Percentiles rank a stretch among this genome's conserved stretches.
phyloP scores from a whole-genome alignment of 176 grass and related monocot species.

The Carex parvula region DNA sequence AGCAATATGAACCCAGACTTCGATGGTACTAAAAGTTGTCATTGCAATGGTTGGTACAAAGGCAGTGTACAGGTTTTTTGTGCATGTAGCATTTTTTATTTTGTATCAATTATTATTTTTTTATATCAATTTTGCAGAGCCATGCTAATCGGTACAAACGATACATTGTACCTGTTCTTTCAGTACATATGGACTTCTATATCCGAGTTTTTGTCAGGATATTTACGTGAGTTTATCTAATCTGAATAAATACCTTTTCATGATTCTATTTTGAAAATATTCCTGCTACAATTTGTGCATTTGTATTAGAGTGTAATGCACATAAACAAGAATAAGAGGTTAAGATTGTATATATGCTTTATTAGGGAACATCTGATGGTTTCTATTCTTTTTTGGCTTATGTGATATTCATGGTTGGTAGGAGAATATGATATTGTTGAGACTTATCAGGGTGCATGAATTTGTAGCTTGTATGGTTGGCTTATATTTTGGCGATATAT shows the following conservation, averaged over 20 bases:
- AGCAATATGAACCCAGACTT: not conserved
- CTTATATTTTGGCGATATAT: not conserved
- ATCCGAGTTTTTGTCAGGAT: constrained; percentile 96
- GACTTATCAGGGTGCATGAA: not conserved
- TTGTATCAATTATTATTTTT: constrained; percentile 10
- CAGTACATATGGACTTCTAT: constrained; percentile 95
- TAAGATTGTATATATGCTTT: not conserved
- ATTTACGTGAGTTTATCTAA: constrained; percentile 66
- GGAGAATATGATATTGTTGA: not conserved
- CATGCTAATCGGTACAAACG: constrained; percentile 97
- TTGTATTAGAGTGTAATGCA: not conserved
- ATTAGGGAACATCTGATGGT: not conserved
- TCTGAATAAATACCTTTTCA: constrained; percentile 14
- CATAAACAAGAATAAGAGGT: not conserved
- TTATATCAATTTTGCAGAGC: constrained; percentile 53
- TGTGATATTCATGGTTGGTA: not conserved
- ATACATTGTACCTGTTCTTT: constrained; percentile 91
- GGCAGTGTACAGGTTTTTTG: not conserved
- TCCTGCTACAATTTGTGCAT: not conserved
- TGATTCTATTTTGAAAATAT: constrained; percentile 15
- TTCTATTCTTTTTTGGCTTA: not conserved
- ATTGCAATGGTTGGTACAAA: not conserved
- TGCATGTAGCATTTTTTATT: constrained; percentile 15
- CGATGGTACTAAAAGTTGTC: not conserved
- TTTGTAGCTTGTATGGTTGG: not conserved